A percentile compares a stretch with the other conserved stretches of the same genome.
Conservation (phyloP, 176 grass and related monocot genomes). For the Musa troglodytarum region DNA sequence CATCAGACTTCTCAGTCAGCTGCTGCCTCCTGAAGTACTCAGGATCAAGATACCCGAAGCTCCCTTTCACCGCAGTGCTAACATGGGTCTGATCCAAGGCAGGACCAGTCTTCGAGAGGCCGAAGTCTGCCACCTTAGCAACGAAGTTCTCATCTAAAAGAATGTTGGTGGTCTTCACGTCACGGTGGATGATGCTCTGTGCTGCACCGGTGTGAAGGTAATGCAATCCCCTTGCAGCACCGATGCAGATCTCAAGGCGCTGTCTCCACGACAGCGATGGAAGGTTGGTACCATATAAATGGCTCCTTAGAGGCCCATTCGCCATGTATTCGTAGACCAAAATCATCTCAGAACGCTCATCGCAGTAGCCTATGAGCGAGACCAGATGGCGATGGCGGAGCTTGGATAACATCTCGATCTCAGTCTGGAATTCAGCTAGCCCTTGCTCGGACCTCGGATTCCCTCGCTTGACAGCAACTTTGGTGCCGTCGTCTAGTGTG, state of each 20-base stretch:
- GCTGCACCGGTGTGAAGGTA: slow-evolving; percentile 92
- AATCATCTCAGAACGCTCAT: slow-evolving; percentile 86
- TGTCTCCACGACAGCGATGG: slow-evolving; percentile 70
- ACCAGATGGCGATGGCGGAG: slow-evolving; percentile 87
- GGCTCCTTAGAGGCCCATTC: slow-evolving; percentile 80
- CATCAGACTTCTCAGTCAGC: slow-evolving; percentile 91
- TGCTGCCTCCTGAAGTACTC: slow-evolving; percentile 93
- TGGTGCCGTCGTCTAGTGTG: slow-evolving; percentile 60
- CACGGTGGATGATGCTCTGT: slow-evolving; percentile 86
- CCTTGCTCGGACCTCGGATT: slow-evolving; percentile 93
- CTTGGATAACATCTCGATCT: slow-evolving; percentile 84
- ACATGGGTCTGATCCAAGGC: slow-evolving; percentile 88
- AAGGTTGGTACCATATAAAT: slow-evolving; percentile 63
- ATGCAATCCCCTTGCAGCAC: slow-evolving; percentile 86
- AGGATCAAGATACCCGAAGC: slow-evolving; percentile 85
- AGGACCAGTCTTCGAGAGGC: slow-evolving; percentile 86
- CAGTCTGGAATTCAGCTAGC: slow-evolving; percentile 69
- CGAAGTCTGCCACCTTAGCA: slow-evolving; percentile 93
- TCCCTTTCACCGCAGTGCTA: slow-evolving; percentile 89
- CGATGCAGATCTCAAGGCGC: slow-evolving; percentile 89
- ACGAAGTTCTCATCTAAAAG: slow-evolving; percentile 83
- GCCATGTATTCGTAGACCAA: slow-evolving; percentile 97
- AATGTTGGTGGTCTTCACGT: slow-evolving; percentile 95
- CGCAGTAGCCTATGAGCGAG: slow-evolving; percentile 82
- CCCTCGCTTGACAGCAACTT: slow-evolving; percentile 78